These are phyloP conservation scores for Selaginella tamariscina DNA, from an alignment of 75 land plant genomes.

Conservation along the genomic window DNA sequence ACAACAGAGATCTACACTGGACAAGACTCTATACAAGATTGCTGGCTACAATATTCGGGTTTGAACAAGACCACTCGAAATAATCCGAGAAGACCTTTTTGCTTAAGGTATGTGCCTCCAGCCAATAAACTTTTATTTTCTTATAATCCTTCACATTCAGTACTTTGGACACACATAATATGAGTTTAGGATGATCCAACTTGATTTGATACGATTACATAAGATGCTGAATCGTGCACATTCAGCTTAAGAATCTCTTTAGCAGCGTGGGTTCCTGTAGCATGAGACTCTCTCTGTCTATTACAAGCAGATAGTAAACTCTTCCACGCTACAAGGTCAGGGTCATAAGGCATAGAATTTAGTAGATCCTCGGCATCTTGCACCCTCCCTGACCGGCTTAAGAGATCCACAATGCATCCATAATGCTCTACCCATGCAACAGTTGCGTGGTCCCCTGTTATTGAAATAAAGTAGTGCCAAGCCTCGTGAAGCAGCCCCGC, in stretches of 20 bases:
- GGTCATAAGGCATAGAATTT: slow-evolving; percentile 20
- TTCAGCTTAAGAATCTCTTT: no score
- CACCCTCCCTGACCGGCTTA: slow-evolving; percentile 38
- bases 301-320: slow-evolving; percentile 37
- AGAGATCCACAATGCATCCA: slow-evolving; percentile 40
- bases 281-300: slow-evolving; percentile 26
- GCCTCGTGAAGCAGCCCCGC: slow-evolving; percentile 40
- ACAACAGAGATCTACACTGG: slow-evolving; percentile 32
- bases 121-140: no score
- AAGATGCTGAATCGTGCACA: no score
- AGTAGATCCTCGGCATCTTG: slow-evolving; percentile 32
- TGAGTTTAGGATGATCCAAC: no score
- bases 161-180: no score
- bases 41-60: slow-evolving; percentile 43
- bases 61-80: no score
- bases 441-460: slow-evolving; percentile 22
- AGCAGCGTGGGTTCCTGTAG: no score
- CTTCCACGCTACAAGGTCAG: slow-evolving; percentile 30
- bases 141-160: no score
- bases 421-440: slow-evolving; percentile 33
- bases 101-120: no score
- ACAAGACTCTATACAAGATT: slow-evolving; percentile 36
- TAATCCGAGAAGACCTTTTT: no score
- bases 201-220: no score
- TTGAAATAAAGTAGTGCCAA: slow-evolving; percentile 23